Evolutionary conservation across 495 filamentous ascomycete species (phyloP).

Genomic region (Zalerion maritima): DNA sequence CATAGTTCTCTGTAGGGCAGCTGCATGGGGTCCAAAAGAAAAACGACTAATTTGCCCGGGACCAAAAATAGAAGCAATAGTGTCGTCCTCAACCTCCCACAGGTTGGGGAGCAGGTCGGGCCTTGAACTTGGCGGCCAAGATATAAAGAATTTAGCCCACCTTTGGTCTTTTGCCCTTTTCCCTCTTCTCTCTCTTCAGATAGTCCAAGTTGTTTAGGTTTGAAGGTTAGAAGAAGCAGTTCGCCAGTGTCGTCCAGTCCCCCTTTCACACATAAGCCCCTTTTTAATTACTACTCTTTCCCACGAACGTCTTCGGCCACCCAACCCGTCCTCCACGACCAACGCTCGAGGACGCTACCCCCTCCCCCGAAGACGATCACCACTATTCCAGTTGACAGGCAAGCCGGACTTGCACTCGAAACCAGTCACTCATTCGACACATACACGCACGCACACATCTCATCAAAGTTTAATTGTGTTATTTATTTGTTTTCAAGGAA

Average conservation of each 20-base stretch:
- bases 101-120: too few species aligned
- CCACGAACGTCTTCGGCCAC: constrained; percentile 7
- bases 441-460: too few species aligned
- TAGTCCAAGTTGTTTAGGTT: constrained; percentile 13
- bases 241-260: constrained; percentile 32
- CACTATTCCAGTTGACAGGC: constrained; percentile 24
- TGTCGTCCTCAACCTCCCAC: constrained; percentile 4
- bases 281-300: constrained; percentile 21
- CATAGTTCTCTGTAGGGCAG: constrained; percentile 2
- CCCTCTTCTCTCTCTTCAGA: constrained; percentile 18
- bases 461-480: too few species aligned
- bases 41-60: constrained; percentile 19
- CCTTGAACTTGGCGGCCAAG: constrained; percentile 13
- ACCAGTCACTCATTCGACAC: constrained; percentile 34
- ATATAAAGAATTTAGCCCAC: constrained; percentile 33
- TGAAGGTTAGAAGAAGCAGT: constrained; percentile 25
- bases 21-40: constrained; percentile 16
- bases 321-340: constrained; percentile 6
- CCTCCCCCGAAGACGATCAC: constrained; percentile 4
- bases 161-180: constrained; percentile 8
- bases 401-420: constrained; percentile 41
- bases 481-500: constrained; percentile 9
- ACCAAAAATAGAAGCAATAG: constrained; percentile 26
- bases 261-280: constrained; percentile 23
- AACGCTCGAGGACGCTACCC: constrained; percentile 24